These are phyloP conservation scores for Calonectria honghensis DNA, from an alignment of 2,329 filamentous ascomycete genomes.

Conservation along the genomic window DNA sequence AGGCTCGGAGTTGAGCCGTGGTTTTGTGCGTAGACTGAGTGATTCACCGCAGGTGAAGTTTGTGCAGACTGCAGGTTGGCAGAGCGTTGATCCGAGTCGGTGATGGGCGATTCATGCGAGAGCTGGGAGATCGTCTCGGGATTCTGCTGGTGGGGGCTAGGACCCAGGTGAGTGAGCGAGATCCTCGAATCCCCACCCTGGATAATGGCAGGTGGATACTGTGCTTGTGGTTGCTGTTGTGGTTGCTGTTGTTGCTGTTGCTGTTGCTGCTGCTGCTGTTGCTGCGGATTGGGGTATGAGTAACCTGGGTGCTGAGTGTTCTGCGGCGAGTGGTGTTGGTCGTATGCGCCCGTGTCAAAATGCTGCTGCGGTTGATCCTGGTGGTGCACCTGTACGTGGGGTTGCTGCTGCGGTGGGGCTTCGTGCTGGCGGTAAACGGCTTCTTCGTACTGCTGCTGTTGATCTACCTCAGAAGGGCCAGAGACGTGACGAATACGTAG, in stretches of 20 bases:
- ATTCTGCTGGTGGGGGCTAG: constrained; percentile 63
- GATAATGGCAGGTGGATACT: constrained; percentile 53
- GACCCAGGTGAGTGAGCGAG: constrained; percentile 61
- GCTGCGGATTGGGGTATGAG: constrained; percentile 57
- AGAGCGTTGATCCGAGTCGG: constrained; percentile 68
- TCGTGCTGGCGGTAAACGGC: constrained; percentile 62
- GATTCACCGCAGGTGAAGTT: constrained; percentile 65
- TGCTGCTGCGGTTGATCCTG: constrained; percentile 53
- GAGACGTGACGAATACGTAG: constrained; percentile 69
- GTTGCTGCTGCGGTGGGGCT: constrained; percentile 56
- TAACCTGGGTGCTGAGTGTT: constrained; percentile 52
- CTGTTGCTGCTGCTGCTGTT: constrained; percentile 63
- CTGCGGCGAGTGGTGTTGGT: constrained; percentile 57
- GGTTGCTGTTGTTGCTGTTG: constrained; percentile 50
- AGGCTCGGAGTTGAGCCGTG: constrained; percentile 56
- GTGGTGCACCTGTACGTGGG: constrained; percentile 52
- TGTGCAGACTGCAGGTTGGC: constrained; percentile 66
- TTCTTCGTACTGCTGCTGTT: constrained; percentile 65
- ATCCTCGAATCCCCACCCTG: constrained; percentile 60
- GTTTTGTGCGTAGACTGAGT: constrained; percentile 61
- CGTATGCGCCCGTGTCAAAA: constrained; percentile 62
- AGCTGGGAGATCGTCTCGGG: constrained; percentile 77
- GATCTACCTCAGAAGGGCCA: constrained; percentile 65
- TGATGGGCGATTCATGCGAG: constrained; percentile 76
- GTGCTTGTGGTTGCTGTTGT: constrained; percentile 40